Percentiles rank a stretch among this genome's conserved stretches.
Conservation (phyloP, 805 yeast genomes). For the Saccharomycopsis fodiens region DNA sequence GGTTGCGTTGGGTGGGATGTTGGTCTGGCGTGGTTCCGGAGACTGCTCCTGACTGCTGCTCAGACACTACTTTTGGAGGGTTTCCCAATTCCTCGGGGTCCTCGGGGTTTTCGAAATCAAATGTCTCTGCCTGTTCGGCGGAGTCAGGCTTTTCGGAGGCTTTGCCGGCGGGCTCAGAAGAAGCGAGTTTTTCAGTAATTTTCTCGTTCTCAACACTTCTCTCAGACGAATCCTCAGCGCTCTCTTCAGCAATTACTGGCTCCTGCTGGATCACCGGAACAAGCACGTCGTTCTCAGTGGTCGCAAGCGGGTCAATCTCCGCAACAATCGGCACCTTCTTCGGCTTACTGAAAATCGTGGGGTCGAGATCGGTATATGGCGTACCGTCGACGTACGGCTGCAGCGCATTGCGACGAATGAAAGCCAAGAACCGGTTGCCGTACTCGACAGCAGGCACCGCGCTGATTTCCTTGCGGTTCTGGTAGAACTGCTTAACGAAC, state of each 20-base stretch:
- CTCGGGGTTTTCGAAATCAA: too few species aligned
- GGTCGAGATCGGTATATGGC: background rate
- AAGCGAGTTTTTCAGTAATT: too few species aligned
- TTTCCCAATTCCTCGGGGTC: too few species aligned
- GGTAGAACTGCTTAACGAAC: slow-evolving; percentile 67
- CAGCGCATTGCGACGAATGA: slow-evolving; percentile 35
- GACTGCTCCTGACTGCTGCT: too few species aligned
- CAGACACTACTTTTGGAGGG: too few species aligned
- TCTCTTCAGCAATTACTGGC: background rate
- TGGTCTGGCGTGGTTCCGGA: too few species aligned
- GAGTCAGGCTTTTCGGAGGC: background rate
- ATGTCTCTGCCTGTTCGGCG: too few species aligned
- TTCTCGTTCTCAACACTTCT: background rate
- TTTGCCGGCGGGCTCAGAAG: background rate
- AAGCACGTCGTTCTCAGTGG: background rate
- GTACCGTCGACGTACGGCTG: background rate
- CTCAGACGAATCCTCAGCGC: background rate
- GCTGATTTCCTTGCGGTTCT: slow-evolving; percentile 63
- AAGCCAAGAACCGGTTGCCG: slow-evolving; percentile 75
- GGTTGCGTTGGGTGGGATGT: too few species aligned
- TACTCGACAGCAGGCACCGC: slow-evolving; percentile 89
- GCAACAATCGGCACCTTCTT: background rate
- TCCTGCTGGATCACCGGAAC: background rate
- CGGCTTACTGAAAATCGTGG: background rate
- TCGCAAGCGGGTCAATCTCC: background rate